Conservation (phyloP, 345 rosid species). For the Fremontodendron californicum region DNA sequence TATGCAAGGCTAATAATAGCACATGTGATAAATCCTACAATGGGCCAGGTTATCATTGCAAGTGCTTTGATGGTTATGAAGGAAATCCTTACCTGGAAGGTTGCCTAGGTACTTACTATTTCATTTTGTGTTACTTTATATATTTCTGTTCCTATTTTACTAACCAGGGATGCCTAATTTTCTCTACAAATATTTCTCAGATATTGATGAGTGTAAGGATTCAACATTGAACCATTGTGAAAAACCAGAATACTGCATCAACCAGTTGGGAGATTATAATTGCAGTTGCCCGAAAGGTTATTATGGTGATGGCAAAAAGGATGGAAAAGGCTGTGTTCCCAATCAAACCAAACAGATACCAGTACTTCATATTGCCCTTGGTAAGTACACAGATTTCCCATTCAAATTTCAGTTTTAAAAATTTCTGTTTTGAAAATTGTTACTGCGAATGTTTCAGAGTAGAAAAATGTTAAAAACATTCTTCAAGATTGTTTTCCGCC, state of each 20-base stretch:
- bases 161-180: too few relatives aligned
- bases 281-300: conserved; percentile 34
- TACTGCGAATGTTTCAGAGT: too few relatives aligned
- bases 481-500: too few relatives aligned
- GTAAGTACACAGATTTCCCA: conserved; percentile 12
- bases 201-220: background rate
- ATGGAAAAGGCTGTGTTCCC: conserved; percentile 9
- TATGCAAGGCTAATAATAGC: conserved; percentile 20
- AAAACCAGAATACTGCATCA: background rate
- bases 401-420: too few relatives aligned
- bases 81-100: conserved; percentile 29
- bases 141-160: too few relatives aligned
- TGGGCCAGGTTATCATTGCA: conserved; percentile 19
- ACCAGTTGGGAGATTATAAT: conserved; percentile 18
- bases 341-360: background rate
- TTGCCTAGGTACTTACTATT: conserved; percentile 27
- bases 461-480: too few relatives aligned
- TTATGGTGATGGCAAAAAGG: conserved; percentile 23
- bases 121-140: too few relatives aligned
- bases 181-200: background rate
- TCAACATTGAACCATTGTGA: background rate
- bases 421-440: too few relatives aligned
- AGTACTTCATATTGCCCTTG: background rate
- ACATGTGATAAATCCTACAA: conserved; percentile 1
- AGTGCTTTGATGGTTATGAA: conserved; percentile 9